Evolutionary conservation across 257 asterid genomes (phyloP), one percentile per base, ranked within the genome.

Genomic region (Nicotiana attenuata): DNA sequence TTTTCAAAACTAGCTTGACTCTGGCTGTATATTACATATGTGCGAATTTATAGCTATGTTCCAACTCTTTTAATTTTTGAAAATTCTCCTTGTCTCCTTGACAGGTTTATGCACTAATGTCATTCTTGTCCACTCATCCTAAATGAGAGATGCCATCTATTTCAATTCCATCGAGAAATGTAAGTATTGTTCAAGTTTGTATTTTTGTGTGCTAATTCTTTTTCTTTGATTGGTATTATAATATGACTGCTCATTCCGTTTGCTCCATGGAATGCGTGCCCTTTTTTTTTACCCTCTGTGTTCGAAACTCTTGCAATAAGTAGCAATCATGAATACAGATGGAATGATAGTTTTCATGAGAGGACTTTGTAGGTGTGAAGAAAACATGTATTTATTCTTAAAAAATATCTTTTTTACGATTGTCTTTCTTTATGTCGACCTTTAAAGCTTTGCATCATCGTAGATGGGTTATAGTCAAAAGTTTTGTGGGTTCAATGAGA

Each of bases 121-220:
- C 99, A 80, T 96, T 96, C 95, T 87, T 96, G 87, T 92, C 97
- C 97, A 71, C 93, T 96, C 83, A 84, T 94, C 81, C 84, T 94
- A 78, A 89, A 90, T 76, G 82, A 86, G 83, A 87, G 93, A n/a
- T 65, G 88, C 99, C 77, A 92, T 96, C 82, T 96, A 94, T 90
- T 96, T 94, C 93, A 90, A 94, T 87, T 94, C 99, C 77, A 78
- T 94, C 89, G 98, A 89, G 98, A 94, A 87, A 87, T 94, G 99
- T 96, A 90, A 93, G 99, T 87, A 76, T 68, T 28, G 26, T 81
- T 50, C 80, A 75, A 75, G 61, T 50, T 50, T 50, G 80, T 75
- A 50, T 75, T 26, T 52, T 75, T 2, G 0, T 26, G 45, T 5
- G 26, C n/a, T 50, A 75, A 52, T 75, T 75, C 19, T 75, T 47